Evolutionary conservation across 441 rosid species (phyloP), one percentile per base, ranked within the genome.

Genomic region (Arabidopsis hybrid): DNA sequence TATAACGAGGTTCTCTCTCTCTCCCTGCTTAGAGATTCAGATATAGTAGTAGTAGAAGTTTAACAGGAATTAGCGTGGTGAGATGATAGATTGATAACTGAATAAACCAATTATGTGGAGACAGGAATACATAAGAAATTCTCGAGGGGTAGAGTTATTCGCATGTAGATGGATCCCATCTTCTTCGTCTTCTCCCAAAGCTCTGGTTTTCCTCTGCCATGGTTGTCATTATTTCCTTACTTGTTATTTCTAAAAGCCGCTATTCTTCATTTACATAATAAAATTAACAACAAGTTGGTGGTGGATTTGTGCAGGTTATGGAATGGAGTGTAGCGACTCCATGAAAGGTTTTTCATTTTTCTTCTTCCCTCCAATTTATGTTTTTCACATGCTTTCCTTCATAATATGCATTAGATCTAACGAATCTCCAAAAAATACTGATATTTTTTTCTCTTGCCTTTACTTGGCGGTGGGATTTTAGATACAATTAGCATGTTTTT

Each of bases 161-260:
- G 88, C 93, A 69, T 95, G 97, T 69, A 86, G 88, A 85, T 93
- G 98, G 99, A 11, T 89, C 80, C 97, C 71, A 7, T 51, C 97
- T 0, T 59, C 73, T 35, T 80, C 29, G 29, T 26, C 88, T 67
- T 82, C 91, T 64, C 88, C 98, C 16, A 87, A 76, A 67, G 96
- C 97, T 62, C 91, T 95, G 11, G 89, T 95, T 60, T 95, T 95
- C 83, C 90, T 95, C 67, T 95, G 99, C 85, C 99, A 95, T 26
- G 29, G 29, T 26, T 26, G 29, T 26, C 29, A 26, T 26, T 26
- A 26, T 26, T 26, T 26, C 4, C 29, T 26, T 26, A 26, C 3
- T 26, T 26, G 29, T 26, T 26, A 26, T 26, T 26, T 26, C 29
- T 26, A 26, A 26, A 26, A 26, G 29, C 29, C 4, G 4, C 29